phyloP scores from a whole-genome alignment of 805 yeast species.

The Schwanniomyces polymorphus region DNA sequence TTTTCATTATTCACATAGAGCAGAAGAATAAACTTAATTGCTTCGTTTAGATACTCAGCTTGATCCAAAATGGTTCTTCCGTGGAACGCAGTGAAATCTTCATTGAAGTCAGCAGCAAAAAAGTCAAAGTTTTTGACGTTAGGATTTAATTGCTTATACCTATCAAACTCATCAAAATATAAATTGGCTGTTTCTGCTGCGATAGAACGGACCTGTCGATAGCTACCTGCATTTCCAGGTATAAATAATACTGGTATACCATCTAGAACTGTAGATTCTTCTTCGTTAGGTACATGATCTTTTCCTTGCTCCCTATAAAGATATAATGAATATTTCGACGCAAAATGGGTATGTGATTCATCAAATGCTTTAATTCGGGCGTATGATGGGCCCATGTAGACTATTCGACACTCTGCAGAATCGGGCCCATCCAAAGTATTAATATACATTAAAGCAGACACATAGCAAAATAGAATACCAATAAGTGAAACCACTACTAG shows the following conservation, averaged over 20 bases:
- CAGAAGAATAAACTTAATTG: constrained; percentile 70
- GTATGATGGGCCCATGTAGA: constrained; percentile 83
- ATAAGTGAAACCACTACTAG: constrained; percentile 11
- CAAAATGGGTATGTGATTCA: constrained; percentile 62
- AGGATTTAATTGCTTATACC: constrained; percentile 24
- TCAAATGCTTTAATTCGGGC: constrained; percentile 76
- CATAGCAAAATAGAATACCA: constrained; percentile 14
- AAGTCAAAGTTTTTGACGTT: constrained; percentile 64
- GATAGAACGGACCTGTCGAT: constrained; percentile 84
- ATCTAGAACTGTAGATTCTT: constrained; percentile 32
- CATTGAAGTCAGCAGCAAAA: constrained; percentile 91
- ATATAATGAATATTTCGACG: constrained; percentile 81
- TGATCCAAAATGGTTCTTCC: constrained; percentile 92
- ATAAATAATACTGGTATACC: constrained; percentile 92
- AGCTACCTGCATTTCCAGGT: constrained; percentile 98
- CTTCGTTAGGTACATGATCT: constrained; percentile 53
- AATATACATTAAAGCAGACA: constrained; percentile 14
- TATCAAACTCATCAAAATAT: constrained; percentile 38
- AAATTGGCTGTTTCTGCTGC: constrained; percentile 75
- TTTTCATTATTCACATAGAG: constrained; percentile 50
- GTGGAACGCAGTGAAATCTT: constrained; percentile 94
- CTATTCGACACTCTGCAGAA: constrained; percentile 54
- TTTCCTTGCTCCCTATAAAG: constrained; percentile 81
- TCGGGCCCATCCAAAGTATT: constrained; percentile 28
- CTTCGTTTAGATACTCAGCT: constrained; percentile 90